phyloP scores from a whole-genome alignment of 2,329 filamentous ascomycete genomes.

The Venturia carpophila region DNA sequence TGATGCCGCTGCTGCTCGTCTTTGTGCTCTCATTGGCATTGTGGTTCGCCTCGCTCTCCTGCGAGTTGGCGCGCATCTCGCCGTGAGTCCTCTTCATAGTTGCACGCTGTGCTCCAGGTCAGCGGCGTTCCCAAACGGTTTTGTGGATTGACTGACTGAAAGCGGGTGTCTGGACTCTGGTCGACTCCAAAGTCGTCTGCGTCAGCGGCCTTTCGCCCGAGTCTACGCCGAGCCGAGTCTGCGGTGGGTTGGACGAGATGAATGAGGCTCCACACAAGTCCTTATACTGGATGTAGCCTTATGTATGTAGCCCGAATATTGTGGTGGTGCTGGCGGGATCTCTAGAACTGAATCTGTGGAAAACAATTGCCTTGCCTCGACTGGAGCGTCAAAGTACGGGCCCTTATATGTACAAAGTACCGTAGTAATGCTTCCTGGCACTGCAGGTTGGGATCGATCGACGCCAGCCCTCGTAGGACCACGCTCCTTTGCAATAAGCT shows the following conservation, averaged over 20 bases:
- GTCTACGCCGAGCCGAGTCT: neutral
- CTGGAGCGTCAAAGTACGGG: neutral
- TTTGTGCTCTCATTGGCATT: neutral
- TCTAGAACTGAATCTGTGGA: too few relatives aligned
- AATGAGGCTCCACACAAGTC: neutral
- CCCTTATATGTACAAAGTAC: conserved; percentile 4
- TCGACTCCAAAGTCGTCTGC: too few relatives aligned
- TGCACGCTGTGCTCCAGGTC: neutral
- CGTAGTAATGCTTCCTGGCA: conserved; percentile 6
- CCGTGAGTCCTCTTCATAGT: conserved; percentile 17
- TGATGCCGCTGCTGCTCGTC: neutral
- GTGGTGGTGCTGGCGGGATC: too few relatives aligned
- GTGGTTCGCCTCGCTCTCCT: neutral
- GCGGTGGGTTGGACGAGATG: neutral
- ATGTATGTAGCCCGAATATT: too few relatives aligned
- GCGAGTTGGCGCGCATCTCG: conserved; percentile 15
- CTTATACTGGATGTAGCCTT: neutral
- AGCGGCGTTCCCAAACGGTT: neutral
- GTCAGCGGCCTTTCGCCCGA: neutral
- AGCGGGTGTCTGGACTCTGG: too few relatives aligned
- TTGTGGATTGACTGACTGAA: neutral
- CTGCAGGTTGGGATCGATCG: conserved; percentile 7
- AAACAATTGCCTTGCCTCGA: too few relatives aligned
- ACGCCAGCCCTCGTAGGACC: conserved; percentile 10
- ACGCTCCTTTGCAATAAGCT: conserved; percentile 2